phyloP scores from a whole-genome alignment of 2,329 filamentous ascomycete genomes.

The Ophiostoma sp. region DNA sequence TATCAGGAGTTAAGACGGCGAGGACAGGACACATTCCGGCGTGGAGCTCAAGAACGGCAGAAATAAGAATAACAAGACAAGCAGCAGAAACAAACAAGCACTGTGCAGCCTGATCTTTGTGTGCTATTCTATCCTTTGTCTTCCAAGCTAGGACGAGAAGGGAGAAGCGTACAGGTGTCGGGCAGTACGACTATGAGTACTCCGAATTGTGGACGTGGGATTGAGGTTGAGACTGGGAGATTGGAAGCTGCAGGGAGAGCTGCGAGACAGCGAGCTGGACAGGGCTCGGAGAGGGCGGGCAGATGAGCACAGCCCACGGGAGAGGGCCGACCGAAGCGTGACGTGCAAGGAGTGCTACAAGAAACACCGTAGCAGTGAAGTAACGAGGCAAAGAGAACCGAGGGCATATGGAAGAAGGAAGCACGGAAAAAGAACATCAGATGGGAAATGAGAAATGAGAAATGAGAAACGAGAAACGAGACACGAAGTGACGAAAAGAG shows the following conservation, averaged over 20 bases:
- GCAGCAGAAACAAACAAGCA: not conserved
- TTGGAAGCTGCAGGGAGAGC: constrained; percentile 3
- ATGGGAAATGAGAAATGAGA: not conserved
- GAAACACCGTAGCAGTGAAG: too few relatives aligned
- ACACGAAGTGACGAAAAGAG: not conserved
- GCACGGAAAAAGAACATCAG: too few relatives aligned
- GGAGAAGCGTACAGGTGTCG: too few relatives aligned
- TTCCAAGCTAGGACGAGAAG: too few relatives aligned
- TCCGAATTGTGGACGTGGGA: not conserved
- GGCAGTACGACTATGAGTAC: too few relatives aligned
- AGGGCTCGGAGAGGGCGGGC: not conserved
- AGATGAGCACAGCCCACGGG: too few relatives aligned
- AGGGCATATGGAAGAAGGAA: not conserved
- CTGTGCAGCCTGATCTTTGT: not conserved
- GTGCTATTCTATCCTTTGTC: not conserved
- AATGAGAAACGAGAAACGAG: too few relatives aligned
- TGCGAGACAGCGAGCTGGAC: constrained; percentile 1
- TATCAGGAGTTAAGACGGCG: too few relatives aligned
- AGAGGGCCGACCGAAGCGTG: too few relatives aligned
- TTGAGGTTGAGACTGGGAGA: not conserved
- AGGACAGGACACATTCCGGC: too few relatives aligned
- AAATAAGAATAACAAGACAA: not conserved
- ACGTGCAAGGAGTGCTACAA: too few relatives aligned
- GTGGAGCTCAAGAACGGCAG: not conserved
- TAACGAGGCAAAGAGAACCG: not conserved